Percentiles rank a stretch among this genome's conserved stretches.
phyloP scores from a whole-genome alignment of 192 early-diverging fungal genomes.

The Coemansia sp. region DNA sequence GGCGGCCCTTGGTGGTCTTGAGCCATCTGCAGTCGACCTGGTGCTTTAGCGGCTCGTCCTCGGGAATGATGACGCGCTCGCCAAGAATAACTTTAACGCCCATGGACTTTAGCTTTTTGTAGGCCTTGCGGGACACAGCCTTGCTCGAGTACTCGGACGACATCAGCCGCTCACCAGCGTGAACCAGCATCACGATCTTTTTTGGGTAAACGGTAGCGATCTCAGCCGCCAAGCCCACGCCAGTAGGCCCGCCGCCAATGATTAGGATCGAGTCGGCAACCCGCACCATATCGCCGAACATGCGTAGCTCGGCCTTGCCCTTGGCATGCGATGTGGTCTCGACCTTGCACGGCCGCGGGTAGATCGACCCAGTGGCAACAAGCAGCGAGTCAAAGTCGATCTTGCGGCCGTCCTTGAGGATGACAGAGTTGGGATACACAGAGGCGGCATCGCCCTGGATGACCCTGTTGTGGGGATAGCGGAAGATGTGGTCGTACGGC shows the following conservation, averaged over 20 bases:
- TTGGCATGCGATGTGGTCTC: slow-evolving; percentile 28
- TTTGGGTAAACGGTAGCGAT: slow-evolving; percentile 47
- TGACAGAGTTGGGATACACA: slow-evolving; percentile 47
- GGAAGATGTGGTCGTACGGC: slow-evolving; percentile 48
- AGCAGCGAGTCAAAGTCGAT: slow-evolving; percentile 51
- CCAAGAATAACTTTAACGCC: slow-evolving; percentile 56
- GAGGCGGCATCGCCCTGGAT: slow-evolving; percentile 47
- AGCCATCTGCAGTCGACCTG: slow-evolving; percentile 43
- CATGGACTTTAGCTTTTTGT: slow-evolving; percentile 53
- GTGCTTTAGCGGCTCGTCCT: slow-evolving; percentile 54
- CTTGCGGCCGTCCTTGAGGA: slow-evolving; percentile 48
- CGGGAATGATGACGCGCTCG: slow-evolving; percentile 63
- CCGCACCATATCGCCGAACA: slow-evolving; percentile 54
- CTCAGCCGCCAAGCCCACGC: slow-evolving; percentile 77
- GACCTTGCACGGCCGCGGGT: slow-evolving; percentile 52
- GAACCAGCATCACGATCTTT: slow-evolving; percentile 38
- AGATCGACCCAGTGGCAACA: slow-evolving; percentile 50
- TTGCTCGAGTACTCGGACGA: slow-evolving; percentile 39
- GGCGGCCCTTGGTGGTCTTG: slow-evolving; percentile 48
- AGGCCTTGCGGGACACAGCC: slow-evolving; percentile 56
- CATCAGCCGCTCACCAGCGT: slow-evolving; percentile 37
- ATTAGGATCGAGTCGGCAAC: slow-evolving; percentile 60
- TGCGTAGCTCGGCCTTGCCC: slow-evolving; percentile 45
- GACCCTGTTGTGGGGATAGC: slow-evolving; percentile 41
- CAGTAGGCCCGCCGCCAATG: slow-evolving; percentile 75